These are phyloP conservation scores for Collariella sp. DNA, from an alignment of 495 filamentous ascomycete species.

Conservation along the genomic window DNA sequence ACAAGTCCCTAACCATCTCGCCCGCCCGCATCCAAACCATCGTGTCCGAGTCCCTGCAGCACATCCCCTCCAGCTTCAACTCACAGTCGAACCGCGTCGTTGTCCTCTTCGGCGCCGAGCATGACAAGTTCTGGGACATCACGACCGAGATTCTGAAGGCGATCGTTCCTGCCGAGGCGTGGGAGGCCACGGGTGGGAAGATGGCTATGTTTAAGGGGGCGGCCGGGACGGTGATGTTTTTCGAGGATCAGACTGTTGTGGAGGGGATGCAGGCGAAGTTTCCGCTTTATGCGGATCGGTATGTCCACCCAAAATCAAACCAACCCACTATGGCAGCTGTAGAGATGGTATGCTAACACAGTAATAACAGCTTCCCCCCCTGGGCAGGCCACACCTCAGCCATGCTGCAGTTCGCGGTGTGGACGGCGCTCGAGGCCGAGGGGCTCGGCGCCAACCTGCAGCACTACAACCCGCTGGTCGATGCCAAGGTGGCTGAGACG, in stretches of 20 bases:
- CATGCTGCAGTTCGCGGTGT: slow-evolving; percentile 60
- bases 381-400: slow-evolving; percentile 54
- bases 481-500: slow-evolving; percentile 44
- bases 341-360: not conserved
- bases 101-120: slow-evolving; percentile 53
- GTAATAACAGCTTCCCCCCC: slow-evolving; percentile 41
- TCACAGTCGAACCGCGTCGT: slow-evolving; percentile 54
- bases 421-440: slow-evolving; percentile 60
- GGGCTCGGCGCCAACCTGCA: slow-evolving; percentile 66
- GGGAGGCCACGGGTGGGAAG: slow-evolving; percentile 38
- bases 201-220: slow-evolving; percentile 46
- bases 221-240: slow-evolving; percentile 60
- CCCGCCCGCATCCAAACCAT: slow-evolving; percentile 48
- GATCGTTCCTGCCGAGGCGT: slow-evolving; percentile 48
- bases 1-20: slow-evolving; percentile 44
- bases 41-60: slow-evolving; percentile 43
- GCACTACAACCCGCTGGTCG: slow-evolving; percentile 64
- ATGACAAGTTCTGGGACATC: slow-evolving; percentile 58
- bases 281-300: slow-evolving; percentile 46
- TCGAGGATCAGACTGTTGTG: slow-evolving; percentile 48
- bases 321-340: too few species aligned
- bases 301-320: not conserved
- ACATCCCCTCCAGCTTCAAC: slow-evolving; percentile 58
- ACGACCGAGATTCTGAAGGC: slow-evolving; percentile 45
- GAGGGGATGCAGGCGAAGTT: slow-evolving; percentile 44